Conservation (phyloP, 495 filamentous ascomycete genomes). For the Aspergillus affinis region DNA sequence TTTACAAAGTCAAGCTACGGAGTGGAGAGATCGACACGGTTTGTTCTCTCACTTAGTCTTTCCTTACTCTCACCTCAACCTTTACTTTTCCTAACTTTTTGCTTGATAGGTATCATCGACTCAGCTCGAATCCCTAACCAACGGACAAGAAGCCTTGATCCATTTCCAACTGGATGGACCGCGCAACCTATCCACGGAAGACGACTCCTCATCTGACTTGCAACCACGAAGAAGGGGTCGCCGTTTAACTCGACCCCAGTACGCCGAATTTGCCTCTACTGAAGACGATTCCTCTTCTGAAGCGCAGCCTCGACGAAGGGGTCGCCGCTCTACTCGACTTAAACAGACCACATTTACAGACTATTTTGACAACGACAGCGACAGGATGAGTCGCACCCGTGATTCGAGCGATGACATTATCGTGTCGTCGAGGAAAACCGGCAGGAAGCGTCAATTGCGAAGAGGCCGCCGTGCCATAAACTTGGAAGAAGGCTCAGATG, state of each 20-base stretch:
- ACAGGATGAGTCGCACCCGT: slow-evolving; percentile 12
- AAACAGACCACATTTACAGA: slow-evolving; percentile 20
- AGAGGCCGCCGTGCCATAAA: background rate
- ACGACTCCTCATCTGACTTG: slow-evolving; percentile 10
- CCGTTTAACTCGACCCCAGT: too few relatives aligned
- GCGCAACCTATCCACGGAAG: slow-evolving; percentile 11
- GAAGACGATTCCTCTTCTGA: slow-evolving; percentile 15
- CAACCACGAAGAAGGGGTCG: slow-evolving; percentile 4
- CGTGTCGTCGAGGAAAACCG: slow-evolving; percentile 7
- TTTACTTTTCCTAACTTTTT: slow-evolving; percentile 6
- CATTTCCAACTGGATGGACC: slow-evolving; percentile 21
- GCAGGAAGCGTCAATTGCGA: slow-evolving; percentile 40
- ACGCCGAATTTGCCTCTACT: slow-evolving; percentile 1
- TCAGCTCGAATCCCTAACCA: slow-evolving; percentile 31
- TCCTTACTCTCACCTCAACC: background rate
- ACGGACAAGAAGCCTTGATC: slow-evolving; percentile 33
- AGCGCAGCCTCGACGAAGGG: background rate
- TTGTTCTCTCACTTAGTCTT: slow-evolving; percentile 16
- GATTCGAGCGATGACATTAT: slow-evolving; percentile 30
- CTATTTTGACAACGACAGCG: slow-evolving; percentile 22
- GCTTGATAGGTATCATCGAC: slow-evolving; percentile 26
- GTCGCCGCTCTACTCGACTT: slow-evolving; percentile 9
- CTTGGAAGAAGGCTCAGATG: slow-evolving; percentile 11
- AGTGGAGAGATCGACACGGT: slow-evolving; percentile 49
- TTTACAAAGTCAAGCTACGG: slow-evolving; percentile 46